Conservation (phyloP, 2,329 filamentous ascomycete species). For the Colletotrichum sp. region DNA sequence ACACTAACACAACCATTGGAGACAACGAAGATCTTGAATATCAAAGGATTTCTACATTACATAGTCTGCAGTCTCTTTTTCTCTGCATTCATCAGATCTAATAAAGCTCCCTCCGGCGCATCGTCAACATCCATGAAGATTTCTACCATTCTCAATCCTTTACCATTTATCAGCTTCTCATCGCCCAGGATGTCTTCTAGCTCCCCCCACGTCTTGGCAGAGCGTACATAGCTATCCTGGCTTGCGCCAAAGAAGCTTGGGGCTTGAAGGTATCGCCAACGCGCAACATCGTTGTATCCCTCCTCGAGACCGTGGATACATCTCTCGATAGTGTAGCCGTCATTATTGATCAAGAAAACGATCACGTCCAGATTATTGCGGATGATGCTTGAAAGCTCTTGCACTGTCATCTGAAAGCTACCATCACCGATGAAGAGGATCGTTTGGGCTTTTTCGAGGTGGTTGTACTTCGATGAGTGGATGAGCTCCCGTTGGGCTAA, state of each 20-base stretch:
- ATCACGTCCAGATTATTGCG: conserved; percentile 50
- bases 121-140: conserved; percentile 29
- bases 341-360: conserved; percentile 62
- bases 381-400: conserved; percentile 71
- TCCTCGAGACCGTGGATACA: conserved; percentile 59
- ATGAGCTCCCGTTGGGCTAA: conserved; percentile 57
- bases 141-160: conserved; percentile 37
- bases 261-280: conserved; percentile 56
- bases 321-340: conserved; percentile 65
- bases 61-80: neutral
- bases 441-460: conserved; percentile 47
- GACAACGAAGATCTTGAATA: neutral
- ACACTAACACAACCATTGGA: neutral
- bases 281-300: conserved; percentile 59
- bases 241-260: conserved; percentile 52
- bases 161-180: conserved; percentile 20
- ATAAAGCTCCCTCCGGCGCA: neutral
- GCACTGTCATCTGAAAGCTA: conserved; percentile 69
- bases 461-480: conserved; percentile 28
- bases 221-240: conserved; percentile 29
- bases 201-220: conserved; percentile 50
- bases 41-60: neutral
- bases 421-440: conserved; percentile 68
- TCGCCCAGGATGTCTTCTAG: conserved; percentile 39
- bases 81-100: neutral